phyloP scores from a whole-genome alignment of 495 filamentous ascomycete genomes.

The Aspergillus nanangensis region DNA sequence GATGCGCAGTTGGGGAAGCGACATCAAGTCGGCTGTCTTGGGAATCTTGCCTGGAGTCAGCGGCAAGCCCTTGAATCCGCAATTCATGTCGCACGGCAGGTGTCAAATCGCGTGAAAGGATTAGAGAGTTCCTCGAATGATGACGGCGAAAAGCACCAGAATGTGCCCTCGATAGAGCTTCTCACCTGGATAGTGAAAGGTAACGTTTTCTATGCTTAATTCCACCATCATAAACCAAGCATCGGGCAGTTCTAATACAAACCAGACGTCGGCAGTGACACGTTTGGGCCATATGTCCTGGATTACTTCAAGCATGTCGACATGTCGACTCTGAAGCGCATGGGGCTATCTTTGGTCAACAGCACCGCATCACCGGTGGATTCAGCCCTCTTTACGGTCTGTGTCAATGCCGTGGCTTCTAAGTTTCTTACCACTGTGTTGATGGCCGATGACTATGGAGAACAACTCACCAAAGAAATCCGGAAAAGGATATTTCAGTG shows the following conservation, averaged over 20 bases:
- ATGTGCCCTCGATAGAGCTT: conserved; percentile 10
- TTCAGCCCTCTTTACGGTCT: conserved; percentile 13
- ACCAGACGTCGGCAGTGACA: conserved; percentile 15
- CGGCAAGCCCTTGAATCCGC: conserved; percentile 12
- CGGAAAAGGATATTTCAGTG: conserved; percentile 6
- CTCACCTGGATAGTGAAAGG: conserved; percentile 22
- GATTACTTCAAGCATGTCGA: conserved; percentile 20
- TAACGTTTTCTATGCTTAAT: neutral
- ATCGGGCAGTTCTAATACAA: neutral
- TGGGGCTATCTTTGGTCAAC: conserved; percentile 13
- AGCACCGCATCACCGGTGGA: conserved; percentile 6
- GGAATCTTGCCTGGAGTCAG: conserved; percentile 3
- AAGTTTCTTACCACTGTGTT: conserved; percentile 16
- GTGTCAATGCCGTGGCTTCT: conserved; percentile 15
- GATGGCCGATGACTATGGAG: conserved; percentile 5
- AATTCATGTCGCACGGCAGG: conserved; percentile 2
- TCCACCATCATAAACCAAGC: too few species aligned
- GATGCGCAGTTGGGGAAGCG: conserved; percentile 8
- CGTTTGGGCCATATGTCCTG: conserved; percentile 15
- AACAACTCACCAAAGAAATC: conserved; percentile 7
- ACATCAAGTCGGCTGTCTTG: conserved; percentile 5
- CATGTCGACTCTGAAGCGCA: conserved; percentile 10
- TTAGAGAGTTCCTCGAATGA: neutral
- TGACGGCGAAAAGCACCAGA: neutral
- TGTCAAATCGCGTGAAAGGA: neutral